Evolutionary conservation across 177 flowering plant genomes (phyloP).

Genomic region (Vitis hybrid): DNA sequence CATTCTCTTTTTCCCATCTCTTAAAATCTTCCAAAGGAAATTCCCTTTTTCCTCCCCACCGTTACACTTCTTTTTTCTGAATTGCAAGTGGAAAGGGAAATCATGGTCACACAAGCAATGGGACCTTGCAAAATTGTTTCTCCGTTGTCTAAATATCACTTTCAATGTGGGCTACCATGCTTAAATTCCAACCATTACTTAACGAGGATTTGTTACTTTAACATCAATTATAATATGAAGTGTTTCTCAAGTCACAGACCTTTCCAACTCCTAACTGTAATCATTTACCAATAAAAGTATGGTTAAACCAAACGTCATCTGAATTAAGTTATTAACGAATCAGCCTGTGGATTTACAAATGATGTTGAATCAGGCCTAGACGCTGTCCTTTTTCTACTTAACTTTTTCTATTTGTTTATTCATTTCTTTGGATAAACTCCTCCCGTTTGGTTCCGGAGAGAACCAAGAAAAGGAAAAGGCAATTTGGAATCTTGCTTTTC

Average conservation of each 20-base stretch:
- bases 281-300: not conserved
- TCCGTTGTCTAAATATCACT: conserved; percentile 2
- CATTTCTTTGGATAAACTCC: too few species aligned
- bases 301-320: conserved; percentile 4
- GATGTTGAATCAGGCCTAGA: not conserved
- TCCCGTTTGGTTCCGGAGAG: too few species aligned
- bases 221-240: not conserved
- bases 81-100: conserved; percentile 6
- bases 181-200: conserved; percentile 5
- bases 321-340: conserved; percentile 5
- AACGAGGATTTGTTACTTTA: conserved; percentile 1
- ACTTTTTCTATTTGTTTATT: not conserved
- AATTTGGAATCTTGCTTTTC: too few species aligned
- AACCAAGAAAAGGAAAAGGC: too few species aligned
- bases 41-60: not conserved
- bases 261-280: conserved; percentile 5
- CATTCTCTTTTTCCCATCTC: not conserved
- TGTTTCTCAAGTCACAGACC: conserved; percentile 7
- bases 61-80: not conserved
- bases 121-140: not conserved
- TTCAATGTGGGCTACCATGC: conserved; percentile 4
- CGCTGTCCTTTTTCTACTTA: not conserved
- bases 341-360: not conserved
- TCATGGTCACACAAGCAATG: not conserved
- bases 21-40: not conserved